These are phyloP conservation scores for Platanus orientalis DNA, from an alignment of 164 flowering plant genomes.

Conservation along the genomic window DNA sequence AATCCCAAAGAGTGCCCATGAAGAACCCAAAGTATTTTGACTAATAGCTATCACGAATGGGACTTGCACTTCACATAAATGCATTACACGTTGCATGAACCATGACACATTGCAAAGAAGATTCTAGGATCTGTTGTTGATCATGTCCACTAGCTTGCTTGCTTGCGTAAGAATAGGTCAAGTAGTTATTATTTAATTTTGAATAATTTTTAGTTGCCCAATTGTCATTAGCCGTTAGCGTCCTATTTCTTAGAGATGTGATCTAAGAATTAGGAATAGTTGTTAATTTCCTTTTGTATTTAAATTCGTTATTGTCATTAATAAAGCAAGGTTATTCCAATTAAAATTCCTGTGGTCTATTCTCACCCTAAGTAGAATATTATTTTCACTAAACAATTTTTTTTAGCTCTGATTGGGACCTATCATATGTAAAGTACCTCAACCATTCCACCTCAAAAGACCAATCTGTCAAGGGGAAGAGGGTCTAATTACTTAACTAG, in stretches of 20 bases:
- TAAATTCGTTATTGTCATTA: too few species aligned
- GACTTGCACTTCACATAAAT: background rate
- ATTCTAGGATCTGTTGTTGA: background rate
- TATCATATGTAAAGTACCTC: background rate
- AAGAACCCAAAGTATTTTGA: too few species aligned
- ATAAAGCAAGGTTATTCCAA: conserved; percentile 2
- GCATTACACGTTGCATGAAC: conserved; percentile 1
- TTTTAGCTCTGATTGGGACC: conserved; percentile 4
- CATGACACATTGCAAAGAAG: background rate
- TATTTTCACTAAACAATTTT: background rate
- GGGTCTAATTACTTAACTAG: too few species aligned
- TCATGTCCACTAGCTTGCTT: conserved; percentile 1
- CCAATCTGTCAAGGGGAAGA: too few species aligned
- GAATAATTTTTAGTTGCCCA: too few species aligned
- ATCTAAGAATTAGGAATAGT: background rate
- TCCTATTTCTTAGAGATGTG: background rate
- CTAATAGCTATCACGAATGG: background rate
- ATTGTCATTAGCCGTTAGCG: background rate
- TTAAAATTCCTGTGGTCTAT: background rate
- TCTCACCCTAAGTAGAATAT: conserved; percentile 5
- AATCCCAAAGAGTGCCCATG: too few species aligned
- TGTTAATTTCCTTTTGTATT: too few species aligned
- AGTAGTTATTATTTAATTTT: background rate
- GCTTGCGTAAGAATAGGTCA: conserved; percentile 1
- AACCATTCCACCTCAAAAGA: too few species aligned